Evolutionary conservation across 1,284 basidiomycete species (phyloP).

Genomic region (Sanghuangporus weigelae): DNA sequence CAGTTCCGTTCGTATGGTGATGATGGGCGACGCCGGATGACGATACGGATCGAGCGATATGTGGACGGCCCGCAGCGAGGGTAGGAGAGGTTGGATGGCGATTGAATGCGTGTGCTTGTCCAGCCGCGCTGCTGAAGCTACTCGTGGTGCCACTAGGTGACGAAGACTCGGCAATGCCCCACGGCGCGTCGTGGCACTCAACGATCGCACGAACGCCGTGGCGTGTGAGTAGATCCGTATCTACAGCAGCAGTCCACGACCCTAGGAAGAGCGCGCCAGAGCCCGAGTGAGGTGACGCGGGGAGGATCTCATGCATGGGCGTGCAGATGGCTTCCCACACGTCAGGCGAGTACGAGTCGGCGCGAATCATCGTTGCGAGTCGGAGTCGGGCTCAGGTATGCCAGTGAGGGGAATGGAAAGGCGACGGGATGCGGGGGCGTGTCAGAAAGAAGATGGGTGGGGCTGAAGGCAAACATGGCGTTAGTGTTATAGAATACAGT

Average conservation of each 20-base stretch:
- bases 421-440: not conserved
- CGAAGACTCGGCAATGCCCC: constrained; percentile 29
- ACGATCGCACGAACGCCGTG: constrained; percentile 11
- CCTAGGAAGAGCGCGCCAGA: constrained; percentile 36
- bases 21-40: constrained; percentile 52
- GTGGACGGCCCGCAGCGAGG: constrained; percentile 23
- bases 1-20: constrained; percentile 37
- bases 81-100: constrained; percentile 6
- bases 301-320: constrained; percentile 67
- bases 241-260: constrained; percentile 16
- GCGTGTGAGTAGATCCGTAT: constrained; percentile 21
- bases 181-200: constrained; percentile 25
- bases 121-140: constrained; percentile 4
- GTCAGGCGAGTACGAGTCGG: constrained; percentile 61
- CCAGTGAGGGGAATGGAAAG: not conserved
- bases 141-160: not conserved
- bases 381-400: not conserved
- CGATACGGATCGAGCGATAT: constrained; percentile 52
- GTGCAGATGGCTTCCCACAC: constrained; percentile 78
- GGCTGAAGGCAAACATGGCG: no score
- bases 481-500: no score
- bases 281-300: constrained; percentile 31
- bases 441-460: not conserved
- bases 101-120: not conserved
- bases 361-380: constrained; percentile 55